Base-by-base conservation (phyloP, 1,139 yeast species). In the Sugiyamaella japonica region DNA sequence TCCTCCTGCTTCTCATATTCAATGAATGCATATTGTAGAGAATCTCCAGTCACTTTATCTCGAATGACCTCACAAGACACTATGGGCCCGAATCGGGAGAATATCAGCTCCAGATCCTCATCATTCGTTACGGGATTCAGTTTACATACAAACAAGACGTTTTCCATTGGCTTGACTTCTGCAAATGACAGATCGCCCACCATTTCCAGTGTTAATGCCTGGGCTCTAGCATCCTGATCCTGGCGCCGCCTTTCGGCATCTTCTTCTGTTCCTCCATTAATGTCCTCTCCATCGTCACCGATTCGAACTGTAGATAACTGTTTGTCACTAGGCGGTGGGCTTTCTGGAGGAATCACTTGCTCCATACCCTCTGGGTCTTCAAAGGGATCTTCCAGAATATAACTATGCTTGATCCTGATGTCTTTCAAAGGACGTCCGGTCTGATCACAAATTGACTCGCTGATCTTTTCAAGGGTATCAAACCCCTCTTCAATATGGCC, bases 181-280 rank as follows among this genome's bases (percentile, higher is more conserved):
- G 85, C 83, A 52, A 74, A 74, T 0, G 86, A 84, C n/a, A 84
- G 61, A 61, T 85, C 89, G 0, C 88, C 89, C 45, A 85, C 72
- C 58, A 84, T 70, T 60, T 85, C 89, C 50, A 85, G 70, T 0
- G 88, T 79, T 39, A 84, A 64, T 3, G 88, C 87, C 56, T 80
- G 80, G 0, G 82, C 71, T 23, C 74, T 69, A 1, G 82, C 77
- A 41, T 75, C 77, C 23, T 70, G 66, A 8, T 72, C 73, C 13
- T 61, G 52, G 13, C 63, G 61, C 34, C 64, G 58, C 60, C 65
- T 52, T 43, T 56, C 59, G 7, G 58, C 59, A 7, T 42, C 60
- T 16, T 65, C 65, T n/a, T 58, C 68, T 15, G 62, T 68, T 15
- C 58, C 65, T 50, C 54, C 68, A 2, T 53, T 62, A 38, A 49